A percentile compares a stretch with the other conserved stretches of the same genome.
These are phyloP conservation scores for Trichoderma asperellum DNA, from an alignment of 2,329 filamentous ascomycete genomes.

Conservation along the genomic window DNA sequence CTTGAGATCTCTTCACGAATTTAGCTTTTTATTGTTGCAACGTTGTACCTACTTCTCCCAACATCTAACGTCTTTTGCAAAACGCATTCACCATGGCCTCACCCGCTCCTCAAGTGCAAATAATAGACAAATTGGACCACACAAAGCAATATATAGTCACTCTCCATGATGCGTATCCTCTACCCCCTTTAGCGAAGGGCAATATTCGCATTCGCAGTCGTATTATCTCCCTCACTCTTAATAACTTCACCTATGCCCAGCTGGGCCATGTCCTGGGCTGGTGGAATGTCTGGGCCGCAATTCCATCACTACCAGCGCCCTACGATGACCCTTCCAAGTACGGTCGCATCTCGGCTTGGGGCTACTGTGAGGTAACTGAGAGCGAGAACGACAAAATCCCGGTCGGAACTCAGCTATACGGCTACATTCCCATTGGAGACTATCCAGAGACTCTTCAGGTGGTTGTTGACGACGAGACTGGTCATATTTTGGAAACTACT, in stretches of 20 bases:
- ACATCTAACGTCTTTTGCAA: background rate
- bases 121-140: constrained; percentile 8
- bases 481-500: constrained; percentile 1
- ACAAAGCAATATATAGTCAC: constrained; percentile 8
- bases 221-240: background rate
- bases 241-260: background rate
- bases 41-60: background rate
- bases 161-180: constrained; percentile 5
- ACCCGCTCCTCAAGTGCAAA: constrained; percentile 7
- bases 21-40: background rate
- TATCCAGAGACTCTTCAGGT: constrained; percentile 15
- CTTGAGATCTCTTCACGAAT: background rate
- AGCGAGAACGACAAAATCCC: constrained; percentile 4
- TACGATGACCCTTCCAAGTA: constrained; percentile 14
- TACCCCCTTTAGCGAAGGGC: background rate
- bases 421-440: constrained; percentile 15
- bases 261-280: constrained; percentile 4
- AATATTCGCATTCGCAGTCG: constrained; percentile 9
- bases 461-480: constrained; percentile 12
- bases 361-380: constrained; percentile 18
- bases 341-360: constrained; percentile 12
- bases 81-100: background rate
- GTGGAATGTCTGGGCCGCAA: constrained; percentile 10
- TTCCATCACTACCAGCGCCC: constrained; percentile 5
- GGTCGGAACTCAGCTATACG: constrained; percentile 6